Evolutionary conservation across 257 asterid species (phyloP).

Genomic region (Salvia splendens): DNA sequence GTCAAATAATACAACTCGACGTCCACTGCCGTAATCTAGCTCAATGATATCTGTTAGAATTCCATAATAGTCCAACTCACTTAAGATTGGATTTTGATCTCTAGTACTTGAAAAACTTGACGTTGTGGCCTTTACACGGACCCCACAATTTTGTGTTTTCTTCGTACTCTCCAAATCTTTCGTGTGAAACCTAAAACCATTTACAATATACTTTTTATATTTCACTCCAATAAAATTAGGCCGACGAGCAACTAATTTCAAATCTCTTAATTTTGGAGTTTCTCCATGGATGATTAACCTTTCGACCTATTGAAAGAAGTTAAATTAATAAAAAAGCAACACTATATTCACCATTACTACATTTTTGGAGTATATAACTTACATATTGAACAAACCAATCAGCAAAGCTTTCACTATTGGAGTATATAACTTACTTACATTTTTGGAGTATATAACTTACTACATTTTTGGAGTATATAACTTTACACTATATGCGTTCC

Average conservation of each 20-base stretch:
- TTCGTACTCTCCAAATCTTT: background rate
- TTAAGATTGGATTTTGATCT: background rate
- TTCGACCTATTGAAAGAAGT: background rate
- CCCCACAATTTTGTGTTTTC: conserved; percentile 18
- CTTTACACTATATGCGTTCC: too few relatives aligned
- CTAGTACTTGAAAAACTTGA: conserved; percentile 12
- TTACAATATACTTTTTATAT: background rate
- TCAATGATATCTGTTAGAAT: background rate
- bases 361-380: too few relatives aligned
- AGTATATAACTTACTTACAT: too few relatives aligned
- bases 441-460: too few relatives aligned
- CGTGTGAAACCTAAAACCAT: conserved; percentile 1
- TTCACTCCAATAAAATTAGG: background rate
- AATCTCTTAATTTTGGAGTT: background rate
- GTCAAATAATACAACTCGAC: background rate
- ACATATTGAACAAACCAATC: too few relatives aligned
- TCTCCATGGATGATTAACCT: background rate
- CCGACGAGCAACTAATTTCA: background rate
- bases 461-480: too few relatives aligned
- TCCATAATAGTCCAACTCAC: background rate
- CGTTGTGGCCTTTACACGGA: conserved; percentile 2
- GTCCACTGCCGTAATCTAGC: background rate
- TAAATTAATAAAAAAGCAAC: background rate
- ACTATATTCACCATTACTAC: too few relatives aligned
- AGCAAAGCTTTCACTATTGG: too few relatives aligned